phyloP scores from a whole-genome alignment of 208 protist genomes.

The Ichthyophonus hoferi region DNA sequence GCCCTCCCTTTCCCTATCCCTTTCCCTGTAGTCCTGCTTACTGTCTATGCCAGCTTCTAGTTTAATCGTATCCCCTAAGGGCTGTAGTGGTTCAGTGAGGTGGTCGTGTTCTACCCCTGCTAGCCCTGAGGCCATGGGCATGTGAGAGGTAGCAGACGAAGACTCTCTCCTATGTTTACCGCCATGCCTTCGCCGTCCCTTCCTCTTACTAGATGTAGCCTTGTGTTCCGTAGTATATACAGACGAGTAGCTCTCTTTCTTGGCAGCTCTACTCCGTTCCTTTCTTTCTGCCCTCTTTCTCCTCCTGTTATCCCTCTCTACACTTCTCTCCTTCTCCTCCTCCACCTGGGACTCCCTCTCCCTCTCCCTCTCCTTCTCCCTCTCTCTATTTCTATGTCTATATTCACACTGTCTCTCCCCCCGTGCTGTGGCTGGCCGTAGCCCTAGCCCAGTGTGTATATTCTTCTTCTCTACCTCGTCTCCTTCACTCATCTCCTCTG shows the following conservation, averaged over 20 bases:
- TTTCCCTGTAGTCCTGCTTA: no score
- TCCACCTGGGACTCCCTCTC: background rate
- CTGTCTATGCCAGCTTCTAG: no score
- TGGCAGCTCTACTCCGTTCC: background rate
- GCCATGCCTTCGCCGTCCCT: background rate
- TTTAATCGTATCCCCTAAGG: no score
- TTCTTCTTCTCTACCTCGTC: background rate
- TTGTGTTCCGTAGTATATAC: background rate
- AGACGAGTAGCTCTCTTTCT: background rate
- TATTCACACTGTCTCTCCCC: no score
- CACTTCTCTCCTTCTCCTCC: background rate
- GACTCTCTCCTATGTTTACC: background rate
- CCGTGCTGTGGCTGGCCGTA: no score
- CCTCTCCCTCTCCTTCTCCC: background rate
- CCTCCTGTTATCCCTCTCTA: background rate
- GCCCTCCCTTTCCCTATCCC: no score
- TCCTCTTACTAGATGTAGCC: background rate
- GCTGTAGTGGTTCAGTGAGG: background rate
- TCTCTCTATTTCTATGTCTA: background rate
- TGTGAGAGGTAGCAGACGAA: background rate
- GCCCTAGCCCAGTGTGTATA: no score
- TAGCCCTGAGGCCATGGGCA: no score
- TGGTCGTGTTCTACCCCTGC: no score
- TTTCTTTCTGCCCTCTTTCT: background rate
- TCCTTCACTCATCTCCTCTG: background rate